Conservation (phyloP, 2,329 filamentous ascomycete genomes). For the Pseudogymnoascus sp. region DNA sequence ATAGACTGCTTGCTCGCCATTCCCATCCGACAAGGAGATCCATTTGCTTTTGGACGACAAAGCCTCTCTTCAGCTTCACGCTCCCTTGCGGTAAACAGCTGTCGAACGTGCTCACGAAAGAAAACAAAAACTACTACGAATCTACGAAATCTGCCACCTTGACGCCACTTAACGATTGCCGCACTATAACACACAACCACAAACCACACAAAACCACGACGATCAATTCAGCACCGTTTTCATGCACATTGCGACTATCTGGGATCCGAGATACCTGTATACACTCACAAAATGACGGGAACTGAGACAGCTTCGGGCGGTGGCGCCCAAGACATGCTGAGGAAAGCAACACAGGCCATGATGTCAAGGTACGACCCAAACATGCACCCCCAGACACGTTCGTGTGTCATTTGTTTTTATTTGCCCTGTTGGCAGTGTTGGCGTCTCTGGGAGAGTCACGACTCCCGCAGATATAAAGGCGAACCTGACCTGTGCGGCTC, state of each 20-base stretch:
- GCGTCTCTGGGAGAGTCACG: neutral
- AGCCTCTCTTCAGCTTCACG: neutral
- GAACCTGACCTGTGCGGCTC: slow-evolving; percentile 1
- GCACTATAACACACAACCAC: neutral
- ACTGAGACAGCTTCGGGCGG: slow-evolving; percentile 7
- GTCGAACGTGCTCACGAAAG: neutral
- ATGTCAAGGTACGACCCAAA: slow-evolving; percentile 29
- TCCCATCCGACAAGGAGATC: neutral
- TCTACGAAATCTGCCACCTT: slow-evolving; percentile 2
- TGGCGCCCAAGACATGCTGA: slow-evolving; percentile 25
- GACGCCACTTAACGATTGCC: neutral
- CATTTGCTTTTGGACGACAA: neutral
- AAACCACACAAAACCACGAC: too few relatives aligned
- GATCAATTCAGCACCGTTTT: slow-evolving; percentile 2
- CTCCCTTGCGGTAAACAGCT: neutral
- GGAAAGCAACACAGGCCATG: slow-evolving; percentile 30
- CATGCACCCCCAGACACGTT: neutral
- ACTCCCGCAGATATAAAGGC: neutral
- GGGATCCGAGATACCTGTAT: slow-evolving; percentile 4
- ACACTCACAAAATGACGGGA: slow-evolving; percentile 6
- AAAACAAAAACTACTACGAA: neutral
- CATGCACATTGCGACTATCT: neutral
- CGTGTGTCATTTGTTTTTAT: neutral
- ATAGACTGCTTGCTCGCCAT: neutral
- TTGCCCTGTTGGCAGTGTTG: neutral